Evolutionary conservation across 73 alveolate genomes (phyloP).

Genomic region (Tetrahymena borealis): DNA sequence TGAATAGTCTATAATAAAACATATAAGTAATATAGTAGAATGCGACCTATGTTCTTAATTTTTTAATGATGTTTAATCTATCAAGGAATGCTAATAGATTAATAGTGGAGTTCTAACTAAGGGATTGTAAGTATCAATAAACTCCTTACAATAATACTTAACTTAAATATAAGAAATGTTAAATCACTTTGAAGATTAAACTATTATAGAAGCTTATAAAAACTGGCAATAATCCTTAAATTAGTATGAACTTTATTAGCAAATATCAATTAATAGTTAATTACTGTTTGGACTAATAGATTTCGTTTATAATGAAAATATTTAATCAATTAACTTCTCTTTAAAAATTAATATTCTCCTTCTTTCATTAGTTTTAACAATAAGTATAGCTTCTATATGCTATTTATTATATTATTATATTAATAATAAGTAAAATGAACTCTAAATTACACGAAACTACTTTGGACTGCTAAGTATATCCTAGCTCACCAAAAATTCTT

Average conservation of each 20-base stretch:
- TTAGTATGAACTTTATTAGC: too few species aligned
- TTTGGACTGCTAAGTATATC: background rate
- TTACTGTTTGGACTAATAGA: too few species aligned
- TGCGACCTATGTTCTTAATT: background rate
- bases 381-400: background rate
- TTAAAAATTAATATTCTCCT: background rate
- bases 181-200: too few species aligned
- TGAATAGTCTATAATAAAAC: too few species aligned
- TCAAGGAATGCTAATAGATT: background rate
- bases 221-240: too few species aligned
- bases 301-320: too few species aligned
- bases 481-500: background rate
- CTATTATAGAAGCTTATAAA: too few species aligned
- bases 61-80: background rate
- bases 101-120: background rate
- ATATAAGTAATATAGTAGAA: background rate
- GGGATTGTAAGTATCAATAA: background rate
- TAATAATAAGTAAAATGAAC: background rate
- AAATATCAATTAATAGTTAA: too few species aligned
- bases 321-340: too few species aligned
- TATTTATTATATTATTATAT: background rate
- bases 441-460: background rate
- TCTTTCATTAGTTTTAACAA: background rate
- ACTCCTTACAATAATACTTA: background rate
- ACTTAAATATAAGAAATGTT: background rate